Percentiles rank a stretch among this genome's conserved stretches.
Conservation (phyloP, 805 yeast species). For the Kuraishia ogatae region DNA sequence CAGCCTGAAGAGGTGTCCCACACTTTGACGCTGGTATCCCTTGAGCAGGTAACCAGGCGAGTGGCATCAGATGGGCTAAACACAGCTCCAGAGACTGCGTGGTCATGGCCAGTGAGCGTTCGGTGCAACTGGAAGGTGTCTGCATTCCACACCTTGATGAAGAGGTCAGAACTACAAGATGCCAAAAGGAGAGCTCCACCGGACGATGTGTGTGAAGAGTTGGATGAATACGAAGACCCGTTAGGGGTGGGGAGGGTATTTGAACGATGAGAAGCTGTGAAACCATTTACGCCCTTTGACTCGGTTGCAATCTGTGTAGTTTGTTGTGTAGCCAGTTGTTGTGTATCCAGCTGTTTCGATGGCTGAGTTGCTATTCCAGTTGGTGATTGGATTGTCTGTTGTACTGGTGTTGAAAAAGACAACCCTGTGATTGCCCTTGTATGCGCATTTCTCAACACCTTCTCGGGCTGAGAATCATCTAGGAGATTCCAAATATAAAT, state of each 20-base stretch:
- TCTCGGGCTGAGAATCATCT: conserved; percentile 54
- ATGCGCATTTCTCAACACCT: conserved; percentile 59
- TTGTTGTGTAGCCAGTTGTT: too few species aligned
- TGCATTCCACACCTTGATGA: conserved; percentile 60
- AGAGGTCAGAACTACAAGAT: conserved; percentile 42
- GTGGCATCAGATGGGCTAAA: conserved; percentile 40
- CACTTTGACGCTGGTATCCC: conserved; percentile 51
- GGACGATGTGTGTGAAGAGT: conserved; percentile 1
- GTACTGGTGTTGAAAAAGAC: conserved; percentile 27
- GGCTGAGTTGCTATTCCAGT: too few species aligned
- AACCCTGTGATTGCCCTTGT: conserved; percentile 57
- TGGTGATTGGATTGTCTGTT: too few species aligned
- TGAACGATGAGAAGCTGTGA: too few species aligned
- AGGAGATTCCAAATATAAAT: conserved; percentile 62
- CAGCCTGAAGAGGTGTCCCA: conserved; percentile 69
- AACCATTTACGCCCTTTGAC: too few species aligned
- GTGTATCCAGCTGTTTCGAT: too few species aligned
- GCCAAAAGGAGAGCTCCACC: conserved; percentile 24
- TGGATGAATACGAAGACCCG: too few species aligned
- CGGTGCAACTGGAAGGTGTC: conserved; percentile 33
- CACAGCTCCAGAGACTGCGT: conserved; percentile 60
- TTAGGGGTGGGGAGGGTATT: too few species aligned
- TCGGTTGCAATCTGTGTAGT: too few species aligned
- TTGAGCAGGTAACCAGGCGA: conserved; percentile 49
- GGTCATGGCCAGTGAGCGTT: conserved; percentile 80